Evolutionary conservation across 495 filamentous ascomycete species (phyloP).

Genomic region (Lepraria neglecta): DNA sequence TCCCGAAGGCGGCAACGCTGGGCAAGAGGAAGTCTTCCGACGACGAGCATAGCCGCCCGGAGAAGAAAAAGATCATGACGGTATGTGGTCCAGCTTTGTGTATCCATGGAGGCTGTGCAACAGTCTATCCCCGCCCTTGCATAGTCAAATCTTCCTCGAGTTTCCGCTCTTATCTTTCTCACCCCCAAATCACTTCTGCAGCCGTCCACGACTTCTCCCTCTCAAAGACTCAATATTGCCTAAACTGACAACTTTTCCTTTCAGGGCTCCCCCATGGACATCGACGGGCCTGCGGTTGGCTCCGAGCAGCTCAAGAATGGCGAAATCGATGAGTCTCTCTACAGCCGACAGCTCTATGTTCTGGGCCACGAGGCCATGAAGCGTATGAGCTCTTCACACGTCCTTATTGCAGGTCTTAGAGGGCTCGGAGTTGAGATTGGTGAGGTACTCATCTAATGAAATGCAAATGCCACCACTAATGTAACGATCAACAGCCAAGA

Average conservation of each 20-base stretch:
- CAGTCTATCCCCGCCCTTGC: background rate
- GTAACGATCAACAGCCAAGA: slow-evolving; percentile 61
- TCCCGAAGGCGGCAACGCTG: slow-evolving; percentile 57
- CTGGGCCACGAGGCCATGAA: slow-evolving; percentile 99
- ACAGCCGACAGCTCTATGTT: slow-evolving; percentile 96
- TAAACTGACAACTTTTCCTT: slow-evolving; percentile 11
- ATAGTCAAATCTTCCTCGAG: background rate
- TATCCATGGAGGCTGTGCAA: background rate
- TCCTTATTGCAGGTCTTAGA: slow-evolving; percentile 86
- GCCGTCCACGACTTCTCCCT: background rate
- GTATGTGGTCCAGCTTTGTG: slow-evolving; percentile 47
- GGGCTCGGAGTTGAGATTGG: slow-evolving; percentile 94
- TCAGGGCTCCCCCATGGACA: slow-evolving; percentile 71
- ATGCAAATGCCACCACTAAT: slow-evolving; percentile 2
- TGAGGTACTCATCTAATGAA: slow-evolving; percentile 32
- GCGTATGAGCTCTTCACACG: slow-evolving; percentile 93
- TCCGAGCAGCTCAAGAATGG: slow-evolving; percentile 55
- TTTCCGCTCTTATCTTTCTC: background rate
- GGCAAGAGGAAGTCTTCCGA: slow-evolving; percentile 82
- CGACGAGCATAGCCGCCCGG: slow-evolving; percentile 67
- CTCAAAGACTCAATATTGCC: background rate
- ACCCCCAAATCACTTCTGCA: background rate
- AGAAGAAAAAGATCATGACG: slow-evolving; percentile 72
- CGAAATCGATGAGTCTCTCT: slow-evolving; percentile 94
- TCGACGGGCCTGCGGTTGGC: slow-evolving; percentile 57